phyloP scores from a whole-genome alignment of 1,284 basidiomycete species.

The Puccinia coronata region DNA sequence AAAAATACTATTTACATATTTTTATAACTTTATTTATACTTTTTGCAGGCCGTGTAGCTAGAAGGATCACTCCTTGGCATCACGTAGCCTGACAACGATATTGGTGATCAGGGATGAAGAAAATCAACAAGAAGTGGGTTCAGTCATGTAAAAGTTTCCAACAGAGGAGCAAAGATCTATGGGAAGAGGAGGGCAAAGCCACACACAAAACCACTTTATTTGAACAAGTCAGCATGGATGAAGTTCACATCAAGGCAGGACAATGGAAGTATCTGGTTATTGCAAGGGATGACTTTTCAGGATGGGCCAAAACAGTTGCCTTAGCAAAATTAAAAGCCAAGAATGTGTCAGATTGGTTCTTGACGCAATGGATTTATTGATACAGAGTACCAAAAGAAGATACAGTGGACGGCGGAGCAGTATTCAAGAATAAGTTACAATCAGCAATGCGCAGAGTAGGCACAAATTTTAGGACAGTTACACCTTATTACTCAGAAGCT shows the following conservation, averaged over 20 bases:
- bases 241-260: constrained; percentile 10
- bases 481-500: constrained; percentile 4
- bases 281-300: constrained; percentile 32
- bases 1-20: too few relatives aligned
- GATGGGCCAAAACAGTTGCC: background rate
- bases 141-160: background rate
- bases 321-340: background rate
- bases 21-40: too few relatives aligned
- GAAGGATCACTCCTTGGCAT: too few relatives aligned
- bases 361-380: constrained; percentile 8
- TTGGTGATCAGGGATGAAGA: constrained; percentile 19
- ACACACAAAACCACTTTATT: background rate
- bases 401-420: constrained; percentile 12
- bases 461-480: background rate
- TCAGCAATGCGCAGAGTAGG: background rate
- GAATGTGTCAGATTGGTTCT: constrained; percentile 6
- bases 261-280: constrained; percentile 13
- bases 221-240: background rate
- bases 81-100: too few relatives aligned
- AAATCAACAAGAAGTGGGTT: background rate
- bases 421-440: background rate
- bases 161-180: background rate
- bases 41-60: too few relatives aligned
- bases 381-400: constrained; percentile 7
- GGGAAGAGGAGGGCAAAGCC: background rate